Evolutionary conservation across 768 basidiomycete genomes (phyloP), one percentile per base, ranked within the genome.

Genomic region (Suillus cothurnatus): DNA sequence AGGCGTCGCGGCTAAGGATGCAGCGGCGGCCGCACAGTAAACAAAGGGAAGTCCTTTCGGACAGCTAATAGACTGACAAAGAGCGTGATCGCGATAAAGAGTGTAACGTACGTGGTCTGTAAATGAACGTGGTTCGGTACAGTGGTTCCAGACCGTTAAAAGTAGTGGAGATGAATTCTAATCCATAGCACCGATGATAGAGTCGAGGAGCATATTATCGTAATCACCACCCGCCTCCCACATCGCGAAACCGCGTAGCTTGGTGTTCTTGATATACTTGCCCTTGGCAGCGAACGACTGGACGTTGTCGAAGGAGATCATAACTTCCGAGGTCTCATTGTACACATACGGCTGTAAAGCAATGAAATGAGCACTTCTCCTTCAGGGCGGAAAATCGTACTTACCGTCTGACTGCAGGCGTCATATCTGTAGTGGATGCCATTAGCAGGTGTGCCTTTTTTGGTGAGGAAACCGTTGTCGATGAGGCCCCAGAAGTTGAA

Each of bases 161-260:
- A n/a, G n/a, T 21, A 88, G 70, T 11, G 58, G 83, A 77, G 6
- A 80, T 82, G 65, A 85, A 84, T 67, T 67, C 83, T 85, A 11
- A 52, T 83, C 62, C 75, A 77, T 28, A 34, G 62, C 52, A n/a
- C 26, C 34, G 32, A 36, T 61, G 57, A 91, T 88, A 6, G 90
- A 79, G 72, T 90, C 80, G 4, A 92, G 77, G 52, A 92, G 78
- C 23, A 84, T 80, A 69, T 91, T 81, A n/a, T 86, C 67, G 59
- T 76, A 81, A 71, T 91, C 91, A 5, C 88, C 88, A 36, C 84
- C 88, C 55, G 88, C 83, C 71, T 92, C 88, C 90, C 90, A 92
- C 76, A 89, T 84, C 1, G 86, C 78, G 73, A 92, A 92, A 4
- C 91, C 91, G 64, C 77, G 79, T n/a, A 93, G 75, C 7, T 83